Conservation (phyloP, 805 yeast genomes). For the Saturnispora hagleri region DNA sequence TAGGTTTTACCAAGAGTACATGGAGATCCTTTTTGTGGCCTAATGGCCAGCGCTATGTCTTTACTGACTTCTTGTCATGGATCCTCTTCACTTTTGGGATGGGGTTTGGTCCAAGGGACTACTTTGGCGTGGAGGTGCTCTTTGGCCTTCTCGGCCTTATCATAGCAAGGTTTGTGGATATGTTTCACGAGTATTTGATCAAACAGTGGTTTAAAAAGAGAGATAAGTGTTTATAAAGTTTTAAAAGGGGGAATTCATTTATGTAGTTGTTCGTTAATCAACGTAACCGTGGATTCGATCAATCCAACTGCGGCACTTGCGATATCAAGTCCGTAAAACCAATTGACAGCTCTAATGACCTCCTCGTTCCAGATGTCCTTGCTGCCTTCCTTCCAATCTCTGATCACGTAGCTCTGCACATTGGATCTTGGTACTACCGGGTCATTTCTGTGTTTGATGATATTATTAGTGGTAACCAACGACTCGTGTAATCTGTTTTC, state of each 20-base stretch:
- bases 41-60: conserved; percentile 61
- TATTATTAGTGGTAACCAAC: conserved; percentile 38
- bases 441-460: conserved; percentile 46
- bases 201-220: conserved; percentile 32
- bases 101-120: conserved; percentile 61
- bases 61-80: conserved; percentile 85
- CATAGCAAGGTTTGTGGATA: conserved; percentile 50
- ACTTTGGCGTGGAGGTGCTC: conserved; percentile 43
- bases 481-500: conserved; percentile 37
- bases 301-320: conserved; percentile 12
- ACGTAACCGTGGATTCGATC: conserved; percentile 5
- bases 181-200: conserved; percentile 45
- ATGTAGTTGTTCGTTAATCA: not conserved
- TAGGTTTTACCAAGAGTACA: conserved; percentile 20
- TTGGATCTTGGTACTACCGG: conserved; percentile 37
- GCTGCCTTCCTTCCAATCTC: conserved; percentile 48
- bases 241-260: conserved; percentile 2
- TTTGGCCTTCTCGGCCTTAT: conserved; percentile 42
- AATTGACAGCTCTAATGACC: conserved; percentile 51
- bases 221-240: not conserved
- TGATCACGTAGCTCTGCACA: conserved; percentile 36
- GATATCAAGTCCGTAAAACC: conserved; percentile 39
- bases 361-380: conserved; percentile 79
- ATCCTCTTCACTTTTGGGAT: conserved; percentile 54
- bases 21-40: conserved; percentile 15